A percentile compares a stretch with the other conserved stretches of the same genome.
Evolutionary conservation across 176 grass and related monocot genomes (phyloP).

Genomic region (Pharus latifolius): DNA sequence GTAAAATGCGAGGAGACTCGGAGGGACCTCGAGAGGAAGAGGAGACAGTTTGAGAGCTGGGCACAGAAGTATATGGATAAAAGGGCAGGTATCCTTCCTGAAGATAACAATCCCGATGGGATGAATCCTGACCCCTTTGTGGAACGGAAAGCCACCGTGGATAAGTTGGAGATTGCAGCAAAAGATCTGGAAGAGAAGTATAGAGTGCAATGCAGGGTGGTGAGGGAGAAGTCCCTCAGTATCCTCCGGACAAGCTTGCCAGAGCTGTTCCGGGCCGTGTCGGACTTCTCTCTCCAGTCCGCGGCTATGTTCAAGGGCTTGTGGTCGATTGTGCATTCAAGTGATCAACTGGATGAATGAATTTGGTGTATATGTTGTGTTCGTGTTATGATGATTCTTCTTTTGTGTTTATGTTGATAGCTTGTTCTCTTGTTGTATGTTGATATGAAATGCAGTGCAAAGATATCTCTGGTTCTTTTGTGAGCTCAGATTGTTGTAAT

Average conservation of each 20-base stretch:
- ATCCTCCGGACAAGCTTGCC: slow-evolving; percentile 52
- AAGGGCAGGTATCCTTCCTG: slow-evolving; percentile 10
- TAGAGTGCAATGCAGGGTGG: slow-evolving; percentile 37
- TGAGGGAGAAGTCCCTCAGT: slow-evolving; percentile 73
- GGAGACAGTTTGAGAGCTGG: slow-evolving; percentile 59
- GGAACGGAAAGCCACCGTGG: slow-evolving; percentile 33
- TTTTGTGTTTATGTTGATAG: slow-evolving; percentile 5
- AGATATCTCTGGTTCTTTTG: not conserved
- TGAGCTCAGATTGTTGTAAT: slow-evolving; percentile 7
- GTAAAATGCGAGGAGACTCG: slow-evolving; percentile 28
- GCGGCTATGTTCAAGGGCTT: slow-evolving; percentile 49
- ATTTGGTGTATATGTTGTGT: not conserved
- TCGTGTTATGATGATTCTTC: not conserved
- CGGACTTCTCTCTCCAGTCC: slow-evolving; percentile 41
- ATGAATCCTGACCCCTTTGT: slow-evolving; percentile 5
- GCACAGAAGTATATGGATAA: slow-evolving; percentile 42
- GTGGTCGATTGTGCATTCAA: slow-evolving; percentile 11
- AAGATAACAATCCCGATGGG: slow-evolving; percentile 19
- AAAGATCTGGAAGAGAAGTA: slow-evolving; percentile 34
- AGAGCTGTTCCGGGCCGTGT: slow-evolving; percentile 34
- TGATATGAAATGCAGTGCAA: slow-evolving; percentile 3
- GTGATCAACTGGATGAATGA: slow-evolving; percentile 40
- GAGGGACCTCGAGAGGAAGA: slow-evolving; percentile 50
- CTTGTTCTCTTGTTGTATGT: not conserved
- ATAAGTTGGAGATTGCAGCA: slow-evolving; percentile 26